Percentiles rank a stretch among this genome's conserved stretches.
These are phyloP conservation scores for Xerocomus brunneocitrinus DNA, from an alignment of 768 basidiomycete genomes.

Conservation along the genomic window DNA sequence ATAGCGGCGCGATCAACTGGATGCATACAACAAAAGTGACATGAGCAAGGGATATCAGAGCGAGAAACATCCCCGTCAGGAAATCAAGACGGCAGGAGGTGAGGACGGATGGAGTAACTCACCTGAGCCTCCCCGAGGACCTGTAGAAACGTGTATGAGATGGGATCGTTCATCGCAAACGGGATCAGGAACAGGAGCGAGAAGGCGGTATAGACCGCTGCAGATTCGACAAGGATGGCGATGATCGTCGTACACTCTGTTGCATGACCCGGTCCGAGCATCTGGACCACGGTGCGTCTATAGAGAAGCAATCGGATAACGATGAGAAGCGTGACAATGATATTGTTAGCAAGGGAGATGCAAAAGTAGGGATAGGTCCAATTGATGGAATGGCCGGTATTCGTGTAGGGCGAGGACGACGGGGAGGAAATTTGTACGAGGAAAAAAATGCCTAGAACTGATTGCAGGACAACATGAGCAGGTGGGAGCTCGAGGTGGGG, in stretches of 20 bases:
- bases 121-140: slow-evolving; percentile 33
- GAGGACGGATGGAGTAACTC: background rate
- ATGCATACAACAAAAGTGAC: background rate
- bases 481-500: background rate
- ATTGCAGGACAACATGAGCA: background rate
- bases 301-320: slow-evolving; percentile 24
- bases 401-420: slow-evolving; percentile 23
- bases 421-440: slow-evolving; percentile 25
- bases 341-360: slow-evolving; percentile 25
- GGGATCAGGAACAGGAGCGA: slow-evolving; percentile 25
- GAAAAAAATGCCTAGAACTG: slow-evolving; percentile 25
- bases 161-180: slow-evolving; percentile 17
- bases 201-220: slow-evolving; percentile 27
- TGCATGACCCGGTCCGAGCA: slow-evolving; percentile 21
- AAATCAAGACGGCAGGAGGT: too few species aligned
- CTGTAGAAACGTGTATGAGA: slow-evolving; percentile 34
- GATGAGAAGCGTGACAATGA: slow-evolving; percentile 23
- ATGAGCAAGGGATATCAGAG: slow-evolving; percentile 1
- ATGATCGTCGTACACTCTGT: slow-evolving; percentile 24
- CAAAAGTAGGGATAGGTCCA: slow-evolving; percentile 28
- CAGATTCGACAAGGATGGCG: slow-evolving; percentile 26
- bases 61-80: too few species aligned
- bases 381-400: slow-evolving; percentile 10
- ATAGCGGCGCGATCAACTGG: slow-evolving; percentile 35
- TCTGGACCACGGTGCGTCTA: slow-evolving; percentile 15